Evolutionary conservation across 2,329 filamentous ascomycete species (phyloP).

Genomic region (Ilyonectria mors-panacis): DNA sequence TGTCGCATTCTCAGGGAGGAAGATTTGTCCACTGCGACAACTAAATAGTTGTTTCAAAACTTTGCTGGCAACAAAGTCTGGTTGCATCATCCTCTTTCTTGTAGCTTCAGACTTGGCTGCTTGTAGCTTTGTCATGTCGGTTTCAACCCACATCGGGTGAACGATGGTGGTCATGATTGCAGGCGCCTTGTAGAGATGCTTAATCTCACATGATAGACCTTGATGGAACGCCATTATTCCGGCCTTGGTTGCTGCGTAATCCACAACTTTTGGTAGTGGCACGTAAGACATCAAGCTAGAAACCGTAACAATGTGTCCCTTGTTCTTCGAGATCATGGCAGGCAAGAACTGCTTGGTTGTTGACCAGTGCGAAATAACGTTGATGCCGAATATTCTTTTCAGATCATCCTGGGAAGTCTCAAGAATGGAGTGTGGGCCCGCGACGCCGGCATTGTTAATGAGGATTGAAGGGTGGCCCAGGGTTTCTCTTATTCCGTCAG

Average conservation of each 20-base stretch:
- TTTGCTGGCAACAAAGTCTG: neutral
- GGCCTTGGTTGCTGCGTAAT: slow-evolving; percentile 75
- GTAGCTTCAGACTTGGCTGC: neutral
- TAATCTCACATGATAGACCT: slow-evolving; percentile 58
- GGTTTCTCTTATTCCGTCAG: neutral
- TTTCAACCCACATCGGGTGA: neutral
- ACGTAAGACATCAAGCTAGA: slow-evolving; percentile 73
- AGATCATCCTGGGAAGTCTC: slow-evolving; percentile 1
- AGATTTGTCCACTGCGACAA: neutral
- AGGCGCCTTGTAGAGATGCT: neutral
- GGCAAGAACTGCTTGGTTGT: slow-evolving; percentile 75
- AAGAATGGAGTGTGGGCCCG: neutral
- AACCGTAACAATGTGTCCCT: slow-evolving; percentile 79
- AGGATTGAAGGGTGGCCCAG: slow-evolving; percentile 17
- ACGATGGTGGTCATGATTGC: neutral
- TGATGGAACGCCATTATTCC: slow-evolving; percentile 76
- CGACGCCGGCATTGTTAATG: slow-evolving; percentile 20
- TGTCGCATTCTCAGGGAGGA: neutral
- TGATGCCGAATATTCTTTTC: slow-evolving; percentile 68
- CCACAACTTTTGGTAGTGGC: slow-evolving; percentile 70
- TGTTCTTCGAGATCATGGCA: slow-evolving; percentile 69
- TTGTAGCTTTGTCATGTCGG: neutral
- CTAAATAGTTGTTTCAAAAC: neutral
- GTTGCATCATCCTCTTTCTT: neutral
- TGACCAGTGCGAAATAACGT: slow-evolving; percentile 74